Evolutionary conservation across 169 alveolate genomes (phyloP), one percentile per base, ranked within the genome.

Genomic region (Plasmodium sp.): DNA sequence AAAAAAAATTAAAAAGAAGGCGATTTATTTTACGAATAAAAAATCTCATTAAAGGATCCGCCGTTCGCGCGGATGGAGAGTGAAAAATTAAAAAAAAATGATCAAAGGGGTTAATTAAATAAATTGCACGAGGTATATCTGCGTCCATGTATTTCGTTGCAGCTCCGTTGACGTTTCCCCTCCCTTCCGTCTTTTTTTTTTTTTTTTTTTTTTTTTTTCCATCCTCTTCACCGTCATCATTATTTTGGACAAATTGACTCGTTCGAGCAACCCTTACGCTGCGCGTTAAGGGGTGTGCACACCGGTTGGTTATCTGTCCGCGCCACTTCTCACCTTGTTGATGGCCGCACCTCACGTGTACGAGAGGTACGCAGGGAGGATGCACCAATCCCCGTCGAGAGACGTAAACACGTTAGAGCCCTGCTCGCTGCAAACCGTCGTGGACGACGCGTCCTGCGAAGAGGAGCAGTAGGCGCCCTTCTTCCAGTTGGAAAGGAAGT

Each of bases 381-480:
- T 85, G 43, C 80, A 74, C 93, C 93, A 85, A 56, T 85, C 93
- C 10, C 54, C 93, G 22, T 85, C 93, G 41, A 48, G 18, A 1
- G 67, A 48, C 12, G 93, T 48, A 14, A 85, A 74, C 10, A 27
- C 22, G 18, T 85, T 85, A 16, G 93, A 85, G 41, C 36, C 48
- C 2, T 54, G 71, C 9, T 74, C 71, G 27, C 85, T 85, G 16
- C 80, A n/a, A 5, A 48, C 58, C 0, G 62, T 74, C 7, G 77
- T 67, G n/a, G 77, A 67, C 2, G 93, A 85, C 1, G 81, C 45
- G 54, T 75, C 81, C 18, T 85, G 93, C 1, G 73, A 48, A 18
- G 39, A 67, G 14, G 77, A 22, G 39, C 77, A 67, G 39, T 18
- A 5, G 27, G 33, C 62, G 2, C 43, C 58, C 72, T 84, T 84